Base-by-base conservation (phyloP, 1,284 basidiomycete genomes). In the Pulveroboletus sp. region DNA sequence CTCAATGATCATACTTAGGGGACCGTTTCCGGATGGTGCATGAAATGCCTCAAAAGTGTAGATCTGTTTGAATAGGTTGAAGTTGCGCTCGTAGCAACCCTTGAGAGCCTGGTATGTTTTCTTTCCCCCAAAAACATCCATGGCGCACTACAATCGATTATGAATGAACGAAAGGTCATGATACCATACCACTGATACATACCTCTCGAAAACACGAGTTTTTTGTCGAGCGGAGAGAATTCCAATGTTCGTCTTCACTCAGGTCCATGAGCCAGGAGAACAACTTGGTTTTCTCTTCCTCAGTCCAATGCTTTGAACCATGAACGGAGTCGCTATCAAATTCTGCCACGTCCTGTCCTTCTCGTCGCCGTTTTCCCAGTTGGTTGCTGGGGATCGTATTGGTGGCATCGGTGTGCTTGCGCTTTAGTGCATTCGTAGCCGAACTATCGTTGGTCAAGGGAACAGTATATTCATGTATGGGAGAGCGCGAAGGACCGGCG, bases 21-120 rank as follows among this genome's bases (percentile, higher is more conserved):
- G 74, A 35, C 69, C 67, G 46, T 63, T 75, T 11, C 73, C 74
- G 31, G 74, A 67, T 54, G 79, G 73, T 2, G 71, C 68, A 44
- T 84, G 80, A 61, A 77, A 86, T 18, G 70, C 73, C 65, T 91
- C 86, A 61, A 88, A 86, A 4, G 82, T 78, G 64, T 86, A 85
- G 38, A 90, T 86, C 68, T 90, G 87, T 69, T 87, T 89, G 78
- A 89, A 90, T 11, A 89, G 73, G 62, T 88, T 88, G 61, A 90
- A 87, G 61, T 89, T 90, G 63, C 88, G 86, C 66, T 90, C 87
- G 62, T 87, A 91, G 63, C 88, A 91, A 35, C 87, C 87, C 73
- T 90, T 90, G 52, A 90, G 77, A 3, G 87, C 87, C 64, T 90
- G 87, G 61, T 89, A 91, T 12, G 87, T 86, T 69, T 90, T 90